Percentiles rank a stretch among this genome's conserved stretches.
phyloP scores from a whole-genome alignment of 805 yeast genomes.

The Kurtzmaniella cleridarum region DNA sequence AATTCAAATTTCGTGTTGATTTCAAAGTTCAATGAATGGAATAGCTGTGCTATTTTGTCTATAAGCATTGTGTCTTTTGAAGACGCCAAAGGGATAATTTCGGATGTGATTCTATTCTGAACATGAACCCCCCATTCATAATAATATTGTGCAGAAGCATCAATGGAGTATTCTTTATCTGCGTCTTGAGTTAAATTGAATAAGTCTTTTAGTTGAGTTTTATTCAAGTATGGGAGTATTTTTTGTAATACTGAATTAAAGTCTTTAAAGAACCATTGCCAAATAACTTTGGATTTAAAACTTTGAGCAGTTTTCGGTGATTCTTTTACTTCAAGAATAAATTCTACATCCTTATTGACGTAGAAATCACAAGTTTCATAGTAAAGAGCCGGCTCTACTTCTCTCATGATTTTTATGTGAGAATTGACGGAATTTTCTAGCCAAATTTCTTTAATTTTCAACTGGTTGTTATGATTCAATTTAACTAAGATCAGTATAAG shows the following conservation, averaged over 20 bases:
- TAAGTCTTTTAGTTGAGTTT: constrained; percentile 10
- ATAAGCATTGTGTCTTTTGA: background rate
- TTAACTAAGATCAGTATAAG: constrained; percentile 11
- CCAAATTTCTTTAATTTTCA: constrained; percentile 7
- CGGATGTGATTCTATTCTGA: background rate
- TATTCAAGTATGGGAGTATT: constrained; percentile 16
- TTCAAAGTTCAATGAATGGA: background rate
- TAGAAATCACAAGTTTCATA: background rate
- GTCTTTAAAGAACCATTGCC: constrained; percentile 26
- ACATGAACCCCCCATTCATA: constrained; percentile 21
- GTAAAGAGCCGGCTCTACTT: background rate
- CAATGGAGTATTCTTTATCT: constrained; percentile 13
- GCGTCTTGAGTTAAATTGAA: constrained; percentile 16
- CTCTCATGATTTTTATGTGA: background rate
- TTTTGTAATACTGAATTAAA: constrained; percentile 14
- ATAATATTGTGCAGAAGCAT: constrained; percentile 13
- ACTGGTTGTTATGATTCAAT: constrained; percentile 13
- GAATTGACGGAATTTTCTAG: background rate
- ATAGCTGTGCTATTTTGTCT: constrained; percentile 1
- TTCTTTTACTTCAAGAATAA: background rate
- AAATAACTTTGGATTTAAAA: constrained; percentile 17
- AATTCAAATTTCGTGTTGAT: constrained; percentile 15
- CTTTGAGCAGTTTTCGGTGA: background rate
- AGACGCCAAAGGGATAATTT: background rate
- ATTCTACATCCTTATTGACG: constrained; percentile 7